Percentiles rank a stretch among this genome's conserved stretches.
Evolutionary conservation across 2,329 filamentous ascomycete genomes (phyloP).

Genomic region (Intubia oerlemansii): DNA sequence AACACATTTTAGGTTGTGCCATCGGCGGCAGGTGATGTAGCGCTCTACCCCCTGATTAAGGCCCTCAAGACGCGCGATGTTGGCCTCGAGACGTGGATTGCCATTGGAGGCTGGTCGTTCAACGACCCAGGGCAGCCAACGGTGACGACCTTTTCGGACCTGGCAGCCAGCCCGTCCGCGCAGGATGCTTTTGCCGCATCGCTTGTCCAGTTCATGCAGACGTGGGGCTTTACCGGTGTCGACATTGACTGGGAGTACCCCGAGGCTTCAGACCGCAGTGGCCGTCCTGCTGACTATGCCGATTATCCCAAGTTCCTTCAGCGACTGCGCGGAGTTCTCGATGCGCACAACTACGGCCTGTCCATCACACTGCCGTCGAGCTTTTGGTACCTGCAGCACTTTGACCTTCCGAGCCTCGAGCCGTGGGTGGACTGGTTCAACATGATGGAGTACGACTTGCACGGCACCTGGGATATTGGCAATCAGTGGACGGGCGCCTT

Average conservation of each 20-base stretch:
- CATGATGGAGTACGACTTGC: slow-evolving; percentile 16
- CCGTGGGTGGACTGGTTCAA: slow-evolving; percentile 7
- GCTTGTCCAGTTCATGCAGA: slow-evolving; percentile 6
- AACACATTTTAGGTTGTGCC: slow-evolving; percentile 6
- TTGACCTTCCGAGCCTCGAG: slow-evolving; percentile 9
- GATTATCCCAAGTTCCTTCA: slow-evolving; percentile 3
- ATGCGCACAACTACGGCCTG: not conserved
- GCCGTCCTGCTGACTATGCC: slow-evolving; percentile 6
- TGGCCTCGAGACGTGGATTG: slow-evolving; percentile 11
- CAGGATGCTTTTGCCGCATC: slow-evolving; percentile 7
- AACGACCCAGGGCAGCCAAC: slow-evolving; percentile 3
- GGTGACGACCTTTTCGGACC: slow-evolving; percentile 3
- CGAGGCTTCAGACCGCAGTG: slow-evolving; percentile 7
- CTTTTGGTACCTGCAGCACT: slow-evolving; percentile 8
- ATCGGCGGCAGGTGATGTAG: slow-evolving; percentile 11
- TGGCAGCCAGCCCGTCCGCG: slow-evolving; percentile 4
- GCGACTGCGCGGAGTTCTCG: not conserved
- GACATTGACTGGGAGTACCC: slow-evolving; percentile 7
- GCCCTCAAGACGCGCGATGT: slow-evolving; percentile 11
- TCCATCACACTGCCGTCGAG: not conserved
- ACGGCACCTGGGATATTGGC: slow-evolving; percentile 18
- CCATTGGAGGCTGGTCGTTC: slow-evolving; percentile 22
- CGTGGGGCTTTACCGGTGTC: slow-evolving; percentile 2
- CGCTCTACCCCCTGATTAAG: slow-evolving; percentile 13
- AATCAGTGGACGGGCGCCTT: slow-evolving; percentile 10